Conservation (phyloP, 208 protist species). For the Crithidia thermophila region DNA sequence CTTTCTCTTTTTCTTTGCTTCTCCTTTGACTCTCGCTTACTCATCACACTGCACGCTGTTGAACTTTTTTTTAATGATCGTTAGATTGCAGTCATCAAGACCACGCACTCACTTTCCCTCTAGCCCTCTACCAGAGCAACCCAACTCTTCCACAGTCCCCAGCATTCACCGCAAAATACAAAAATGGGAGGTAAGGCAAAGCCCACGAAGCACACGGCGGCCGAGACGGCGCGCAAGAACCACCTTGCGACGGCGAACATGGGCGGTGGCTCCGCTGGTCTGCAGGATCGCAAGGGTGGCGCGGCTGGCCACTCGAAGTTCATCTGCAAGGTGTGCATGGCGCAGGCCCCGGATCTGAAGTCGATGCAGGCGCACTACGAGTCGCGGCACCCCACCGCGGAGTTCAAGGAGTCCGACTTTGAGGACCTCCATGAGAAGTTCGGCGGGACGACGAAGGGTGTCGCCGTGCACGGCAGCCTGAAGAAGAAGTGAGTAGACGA, state of each 20-base stretch:
- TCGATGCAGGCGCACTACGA: constrained; percentile 72
- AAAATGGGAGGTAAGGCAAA: constrained; percentile 82
- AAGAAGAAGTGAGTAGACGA: constrained; percentile 67
- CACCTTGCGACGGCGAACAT: constrained; percentile 70
- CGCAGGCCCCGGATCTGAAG: constrained; percentile 67
- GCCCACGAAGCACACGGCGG: constrained; percentile 77
- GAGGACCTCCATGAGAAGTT: constrained; percentile 67
- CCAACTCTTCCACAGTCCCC: not conserved
- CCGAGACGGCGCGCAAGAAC: constrained; percentile 71
- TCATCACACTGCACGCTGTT: too few species aligned
- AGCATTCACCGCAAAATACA: not conserved
- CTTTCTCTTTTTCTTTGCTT: too few species aligned
- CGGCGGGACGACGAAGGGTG: constrained; percentile 71
- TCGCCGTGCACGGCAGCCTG: constrained; percentile 66
- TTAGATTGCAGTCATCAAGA: too few species aligned
- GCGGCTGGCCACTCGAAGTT: constrained; percentile 56
- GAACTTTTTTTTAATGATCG: too few species aligned
- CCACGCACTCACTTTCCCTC: too few species aligned
- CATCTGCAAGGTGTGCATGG: constrained; percentile 69
- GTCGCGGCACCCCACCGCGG: constrained; percentile 50
- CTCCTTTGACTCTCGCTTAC: too few species aligned
- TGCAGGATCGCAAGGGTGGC: constrained; percentile 69
- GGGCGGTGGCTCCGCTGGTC: constrained; percentile 61
- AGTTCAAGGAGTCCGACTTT: constrained; percentile 60
- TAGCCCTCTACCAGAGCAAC: too few species aligned